Evolutionary conservation across 2,329 filamentous ascomycete species (phyloP), one percentile per base, ranked within the genome.

Genomic region (Didymella pinodella): DNA sequence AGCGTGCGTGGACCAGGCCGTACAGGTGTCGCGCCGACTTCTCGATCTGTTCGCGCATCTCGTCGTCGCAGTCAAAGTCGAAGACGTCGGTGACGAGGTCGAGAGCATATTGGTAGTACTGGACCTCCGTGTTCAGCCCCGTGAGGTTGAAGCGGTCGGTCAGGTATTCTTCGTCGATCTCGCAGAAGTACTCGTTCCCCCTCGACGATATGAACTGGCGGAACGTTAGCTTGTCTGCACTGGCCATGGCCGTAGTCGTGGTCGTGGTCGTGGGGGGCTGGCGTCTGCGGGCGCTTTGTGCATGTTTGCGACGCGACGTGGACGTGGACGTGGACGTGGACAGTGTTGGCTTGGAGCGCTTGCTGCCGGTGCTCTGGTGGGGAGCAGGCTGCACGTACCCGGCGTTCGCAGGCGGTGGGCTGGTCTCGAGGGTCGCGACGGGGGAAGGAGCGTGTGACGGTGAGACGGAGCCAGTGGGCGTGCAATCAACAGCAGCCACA

Each of bases 161-260:
- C 46, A 99, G 85, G 79, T 99, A 99, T 73, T 99, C 95, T 78
- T 99, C 95, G 79, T 99, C 95, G 72, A 99, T 98, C 77, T 99
- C 95, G 86, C 95, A 99, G 74, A 98, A 99, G 81, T 99, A 99
- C 78, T 99, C 95, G 80, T 99, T 98, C 66, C 95, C 95, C 55
- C 95, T 88, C 6, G 93, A 97, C 4, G 94, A 97, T 72, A 98
- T 97, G 78, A 99, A 99, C 95, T 99, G 59, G 4, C 18, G 4
- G 10, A 16, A 18, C 29, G 54, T 71, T 32, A 71, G 66, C 48
- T 12, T 41, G 12, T 18, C 2, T 38, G 38, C 20, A 10, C 36
- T 40, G 36, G 36, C 20, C 18, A 40, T 40, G 36, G 22, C 22
- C 22, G 22, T 40, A n/a, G 36, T 20, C 18, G 22, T 40, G 36